Conservation (phyloP, 306 rosid species). For the Vigna angularis region DNA sequence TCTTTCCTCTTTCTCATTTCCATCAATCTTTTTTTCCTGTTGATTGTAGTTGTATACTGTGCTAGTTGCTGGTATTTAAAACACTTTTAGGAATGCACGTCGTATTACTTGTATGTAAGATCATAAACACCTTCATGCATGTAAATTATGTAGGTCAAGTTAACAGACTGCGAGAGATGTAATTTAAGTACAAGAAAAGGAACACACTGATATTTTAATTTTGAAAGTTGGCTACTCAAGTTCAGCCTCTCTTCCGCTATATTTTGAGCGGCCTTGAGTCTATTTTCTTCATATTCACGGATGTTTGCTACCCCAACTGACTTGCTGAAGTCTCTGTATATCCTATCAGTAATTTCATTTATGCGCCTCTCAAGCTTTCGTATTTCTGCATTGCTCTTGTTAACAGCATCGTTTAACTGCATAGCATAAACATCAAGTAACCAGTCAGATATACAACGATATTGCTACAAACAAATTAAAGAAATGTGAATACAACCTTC, state of each 20-base stretch:
- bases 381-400: slow-evolving; percentile 73
- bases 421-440: slow-evolving; percentile 36
- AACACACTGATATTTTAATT: slow-evolving; percentile 91
- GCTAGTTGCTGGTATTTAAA: slow-evolving; percentile 31
- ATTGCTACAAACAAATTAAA: slow-evolving; percentile 11
- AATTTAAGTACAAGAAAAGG: slow-evolving; percentile 31
- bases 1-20: slow-evolving; percentile 15
- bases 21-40: background rate
- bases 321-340: slow-evolving; percentile 84
- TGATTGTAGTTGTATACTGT: slow-evolving; percentile 11
- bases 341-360: slow-evolving; percentile 87
- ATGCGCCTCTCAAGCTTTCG: slow-evolving; percentile 81
- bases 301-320: slow-evolving; percentile 97
- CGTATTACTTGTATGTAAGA: slow-evolving; percentile 22
- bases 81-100: slow-evolving; percentile 16
- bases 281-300: slow-evolving; percentile 98
- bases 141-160: slow-evolving; percentile 21
- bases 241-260: slow-evolving; percentile 94
- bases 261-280: slow-evolving; percentile 80
- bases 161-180: slow-evolving; percentile 13
- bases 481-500: slow-evolving; percentile 64
- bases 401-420: slow-evolving; percentile 69
- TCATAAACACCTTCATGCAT: slow-evolving; percentile 25
- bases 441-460: slow-evolving; percentile 37
- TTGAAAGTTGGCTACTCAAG: slow-evolving; percentile 89